phyloP scores from a whole-genome alignment of 352 stramenopile genomes.

The Pythium grandisporangium region DNA sequence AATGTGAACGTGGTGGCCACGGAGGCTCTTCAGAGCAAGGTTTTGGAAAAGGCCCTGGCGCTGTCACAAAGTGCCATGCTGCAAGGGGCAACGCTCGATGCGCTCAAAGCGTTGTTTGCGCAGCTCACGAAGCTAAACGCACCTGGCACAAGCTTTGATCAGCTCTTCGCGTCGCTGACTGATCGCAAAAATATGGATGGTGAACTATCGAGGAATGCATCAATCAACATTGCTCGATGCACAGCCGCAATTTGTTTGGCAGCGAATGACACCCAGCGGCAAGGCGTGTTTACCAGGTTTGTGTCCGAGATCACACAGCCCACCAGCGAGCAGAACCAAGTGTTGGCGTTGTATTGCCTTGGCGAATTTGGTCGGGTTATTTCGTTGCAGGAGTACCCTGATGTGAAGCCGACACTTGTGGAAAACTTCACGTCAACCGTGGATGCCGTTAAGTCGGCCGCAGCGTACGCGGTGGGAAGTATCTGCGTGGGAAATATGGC shows the following conservation, averaged over 20 bases:
- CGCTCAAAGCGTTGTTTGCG: constrained; percentile 49
- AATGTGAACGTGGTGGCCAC: constrained; percentile 46
- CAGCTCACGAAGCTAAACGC: constrained; percentile 73
- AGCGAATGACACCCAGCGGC: constrained; percentile 41
- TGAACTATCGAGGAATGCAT: constrained; percentile 83
- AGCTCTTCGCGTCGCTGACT: constrained; percentile 66
- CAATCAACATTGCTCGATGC: constrained; percentile 91
- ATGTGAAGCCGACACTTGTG: constrained; percentile 89
- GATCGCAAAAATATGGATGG: constrained; percentile 28
- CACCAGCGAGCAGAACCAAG: constrained; percentile 55
- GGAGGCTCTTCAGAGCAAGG: constrained; percentile 52
- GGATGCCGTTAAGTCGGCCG: constrained; percentile 96
- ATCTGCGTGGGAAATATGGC: constrained; percentile 92
- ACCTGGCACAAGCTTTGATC: constrained; percentile 79
- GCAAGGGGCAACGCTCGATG: constrained; percentile 76
- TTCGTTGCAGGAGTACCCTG: constrained; percentile 66
- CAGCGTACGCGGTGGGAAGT: constrained; percentile 94
- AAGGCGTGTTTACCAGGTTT: constrained; percentile 68
- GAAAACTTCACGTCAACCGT: constrained; percentile 73
- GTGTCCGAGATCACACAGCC: constrained; percentile 48
- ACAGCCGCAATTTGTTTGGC: constrained; percentile 83
- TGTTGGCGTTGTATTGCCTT: constrained; percentile 91
- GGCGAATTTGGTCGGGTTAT: constrained; percentile 93
- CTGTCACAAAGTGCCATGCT: constrained; percentile 87
- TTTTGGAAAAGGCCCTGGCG: constrained; percentile 70